These are phyloP conservation scores for Circinella umbellata DNA, from an alignment of 371 early-diverging fungal genomes.

Conservation along the genomic window DNA sequence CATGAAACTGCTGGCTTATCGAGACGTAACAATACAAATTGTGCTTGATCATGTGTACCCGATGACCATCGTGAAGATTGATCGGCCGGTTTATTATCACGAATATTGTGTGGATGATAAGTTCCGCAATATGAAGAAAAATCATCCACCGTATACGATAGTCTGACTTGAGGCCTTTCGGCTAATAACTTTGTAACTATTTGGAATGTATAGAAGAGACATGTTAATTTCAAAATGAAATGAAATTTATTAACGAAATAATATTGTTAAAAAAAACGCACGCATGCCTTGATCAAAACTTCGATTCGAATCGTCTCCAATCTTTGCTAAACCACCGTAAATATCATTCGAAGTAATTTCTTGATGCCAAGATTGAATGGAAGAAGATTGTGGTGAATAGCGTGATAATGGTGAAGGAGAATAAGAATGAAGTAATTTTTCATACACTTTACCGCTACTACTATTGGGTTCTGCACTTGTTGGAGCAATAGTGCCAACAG, in stretches of 20 bases:
- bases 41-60: slow-evolving; percentile 80
- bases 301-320: neutral
- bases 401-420: slow-evolving; percentile 1
- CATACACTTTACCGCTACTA: neutral
- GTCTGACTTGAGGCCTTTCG: slow-evolving; percentile 7
- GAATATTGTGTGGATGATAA: slow-evolving; percentile 82
- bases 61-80: slow-evolving; percentile 87
- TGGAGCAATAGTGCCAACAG: neutral
- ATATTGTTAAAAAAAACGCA: neutral
- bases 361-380: neutral
- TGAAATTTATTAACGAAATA: neutral
- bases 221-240: neutral
- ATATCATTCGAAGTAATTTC: neutral
- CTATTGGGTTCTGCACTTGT: slow-evolving; percentile 2
- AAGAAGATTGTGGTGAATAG: neutral
- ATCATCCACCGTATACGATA: slow-evolving; percentile 61
- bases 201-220: neutral
- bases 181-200: slow-evolving; percentile 12
- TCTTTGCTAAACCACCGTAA: slow-evolving; percentile 2
- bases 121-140: slow-evolving; percentile 78
- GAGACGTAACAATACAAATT: slow-evolving; percentile 79
- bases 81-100: slow-evolving; percentile 76
- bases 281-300: slow-evolving; percentile 1
- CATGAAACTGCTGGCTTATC: slow-evolving; percentile 75
- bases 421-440: neutral